Evolutionary conservation across 1,139 yeast genomes (phyloP).

Genomic region (Blastobotrys serpentis): DNA sequence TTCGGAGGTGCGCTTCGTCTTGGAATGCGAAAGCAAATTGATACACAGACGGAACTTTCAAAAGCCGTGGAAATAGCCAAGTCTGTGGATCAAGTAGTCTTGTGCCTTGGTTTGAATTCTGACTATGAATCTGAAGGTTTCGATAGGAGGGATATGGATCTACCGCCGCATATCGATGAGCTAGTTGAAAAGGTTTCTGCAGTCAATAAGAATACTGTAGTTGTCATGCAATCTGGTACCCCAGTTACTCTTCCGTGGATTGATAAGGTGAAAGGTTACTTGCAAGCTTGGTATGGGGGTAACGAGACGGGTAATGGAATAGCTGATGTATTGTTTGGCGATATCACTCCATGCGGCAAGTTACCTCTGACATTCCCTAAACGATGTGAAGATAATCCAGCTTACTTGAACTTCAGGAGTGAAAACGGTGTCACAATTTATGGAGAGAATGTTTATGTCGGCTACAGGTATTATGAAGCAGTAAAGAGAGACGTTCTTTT

Average conservation of each 20-base stretch:
- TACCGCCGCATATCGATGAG: slow-evolving; percentile 52
- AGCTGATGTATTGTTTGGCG: slow-evolving; percentile 62
- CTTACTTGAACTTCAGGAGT: slow-evolving; percentile 46
- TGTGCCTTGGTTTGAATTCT: slow-evolving; percentile 47
- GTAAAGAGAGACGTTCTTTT: slow-evolving; percentile 47
- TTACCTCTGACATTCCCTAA: slow-evolving; percentile 59
- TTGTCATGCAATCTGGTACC: slow-evolving; percentile 61
- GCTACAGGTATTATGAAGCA: slow-evolving; percentile 60
- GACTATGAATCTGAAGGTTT: slow-evolving; percentile 57
- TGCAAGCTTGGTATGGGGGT: slow-evolving; percentile 55
- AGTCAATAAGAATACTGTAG: slow-evolving; percentile 52
- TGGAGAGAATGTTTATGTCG: slow-evolving; percentile 58
- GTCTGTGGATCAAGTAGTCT: slow-evolving; percentile 48
- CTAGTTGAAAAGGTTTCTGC: slow-evolving; percentile 47
- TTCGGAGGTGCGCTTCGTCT: slow-evolving; percentile 39
- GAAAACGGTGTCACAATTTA: slow-evolving; percentile 55
- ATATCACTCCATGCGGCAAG: slow-evolving; percentile 62
- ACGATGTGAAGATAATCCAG: slow-evolving; percentile 49
- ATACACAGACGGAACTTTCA: slow-evolving; percentile 36
- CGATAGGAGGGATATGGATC: slow-evolving; percentile 45
- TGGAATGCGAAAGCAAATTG: slow-evolving; percentile 22
- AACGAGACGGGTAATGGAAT: slow-evolving; percentile 51
- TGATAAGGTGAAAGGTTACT: slow-evolving; percentile 46
- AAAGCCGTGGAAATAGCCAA: slow-evolving; percentile 47
- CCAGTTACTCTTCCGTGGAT: slow-evolving; percentile 64